Evolutionary conservation across 2,329 filamentous ascomycete genomes (phyloP), one percentile per base, ranked within the genome.

Genomic region (Claviceps sp.): DNA sequence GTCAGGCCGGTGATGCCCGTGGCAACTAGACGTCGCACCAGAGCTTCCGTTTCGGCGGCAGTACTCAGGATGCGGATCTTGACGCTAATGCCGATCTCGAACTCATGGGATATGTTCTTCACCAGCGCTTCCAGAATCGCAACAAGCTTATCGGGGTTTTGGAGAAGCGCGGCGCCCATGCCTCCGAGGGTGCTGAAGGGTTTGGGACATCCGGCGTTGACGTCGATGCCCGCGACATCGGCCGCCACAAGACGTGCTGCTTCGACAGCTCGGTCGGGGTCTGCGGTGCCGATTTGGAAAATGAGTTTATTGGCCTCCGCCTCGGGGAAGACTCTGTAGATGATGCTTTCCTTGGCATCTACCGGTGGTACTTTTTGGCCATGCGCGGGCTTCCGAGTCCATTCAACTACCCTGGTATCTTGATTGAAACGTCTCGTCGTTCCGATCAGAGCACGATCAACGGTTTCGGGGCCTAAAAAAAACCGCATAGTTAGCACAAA

Each of bases 141-240:
- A 60, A 83, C 85, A 1, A 98, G 78, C 61, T 80, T 82, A 57
- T 97, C 90, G 0, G 93, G 91, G 0, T 85, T 91, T 59, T 80
- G 81, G 16, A 98, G 77, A 19, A 98, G 77, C 1, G 90, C 91
- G 0, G 93, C 93, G 48, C 93, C 93, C 93, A 98, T 98, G 48
- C 93, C 93, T 55, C 89, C 89, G 56, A 79, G 80, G 2, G 91
- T 95, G 62, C 87, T 95, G 69, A 98, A 98, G 0, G 91, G 87
- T 68, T 98, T 98, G 0, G 93, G 93, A 64, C 93, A 98, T n/a
- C 93, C 93, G 0, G 93, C 89, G 66, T 98, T 98, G 56, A 98
- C 85, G 66, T 97, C 93, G 60, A 98, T 96, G 55, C 93, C 93
- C 0, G 84, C 83, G 3, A 98, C 93, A 68, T 97, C 89, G 13